These are phyloP conservation scores for Phytophthora pisi DNA, from an alignment of 352 stramenopile species.

Conservation along the genomic window DNA sequence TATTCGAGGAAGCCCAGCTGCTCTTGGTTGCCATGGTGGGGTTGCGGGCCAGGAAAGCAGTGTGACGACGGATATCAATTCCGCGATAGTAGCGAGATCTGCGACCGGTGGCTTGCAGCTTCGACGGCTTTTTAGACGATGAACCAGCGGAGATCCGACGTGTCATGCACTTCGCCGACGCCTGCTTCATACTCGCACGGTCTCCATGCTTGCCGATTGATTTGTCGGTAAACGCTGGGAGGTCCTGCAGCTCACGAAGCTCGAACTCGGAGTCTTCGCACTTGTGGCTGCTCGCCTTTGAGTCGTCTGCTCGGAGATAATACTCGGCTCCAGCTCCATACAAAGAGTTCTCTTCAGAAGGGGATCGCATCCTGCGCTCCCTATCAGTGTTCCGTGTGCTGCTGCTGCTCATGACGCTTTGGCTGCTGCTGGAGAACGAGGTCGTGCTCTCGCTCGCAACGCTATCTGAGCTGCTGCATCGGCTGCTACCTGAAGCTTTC, in stretches of 20 bases:
- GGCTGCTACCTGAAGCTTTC: slow-evolving; percentile 8
- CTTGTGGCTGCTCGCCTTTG: slow-evolving; percentile 2
- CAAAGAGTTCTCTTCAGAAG: slow-evolving; percentile 5
- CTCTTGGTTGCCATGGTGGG: slow-evolving; percentile 19
- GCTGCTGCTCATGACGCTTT: slow-evolving; percentile 14
- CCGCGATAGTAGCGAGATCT: slow-evolving; percentile 29
- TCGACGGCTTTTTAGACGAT: not conserved
- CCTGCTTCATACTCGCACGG: not conserved
- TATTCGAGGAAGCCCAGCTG: slow-evolving; percentile 2
- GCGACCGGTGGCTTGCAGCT: slow-evolving; percentile 6
- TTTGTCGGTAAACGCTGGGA: slow-evolving; percentile 1
- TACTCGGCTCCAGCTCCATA: slow-evolving; percentile 16
- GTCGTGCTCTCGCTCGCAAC: slow-evolving; percentile 24
- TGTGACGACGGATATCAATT: slow-evolving; percentile 23
- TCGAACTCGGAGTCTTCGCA: slow-evolving; percentile 11
- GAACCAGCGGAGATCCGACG: not conserved
- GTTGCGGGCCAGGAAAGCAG: slow-evolving; percentile 27
- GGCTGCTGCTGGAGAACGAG: slow-evolving; percentile 24
- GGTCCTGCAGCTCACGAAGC: slow-evolving; percentile 9
- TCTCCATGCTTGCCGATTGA: not conserved
- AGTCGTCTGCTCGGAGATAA: slow-evolving; percentile 25
- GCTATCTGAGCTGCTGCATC: slow-evolving; percentile 25
- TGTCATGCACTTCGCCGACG: slow-evolving; percentile 2
- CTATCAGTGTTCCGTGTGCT: slow-evolving; percentile 5
- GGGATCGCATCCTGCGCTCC: not conserved